Conservation (phyloP, 2,329 filamentous ascomycete genomes). For the Aspergillus uvarum region DNA sequence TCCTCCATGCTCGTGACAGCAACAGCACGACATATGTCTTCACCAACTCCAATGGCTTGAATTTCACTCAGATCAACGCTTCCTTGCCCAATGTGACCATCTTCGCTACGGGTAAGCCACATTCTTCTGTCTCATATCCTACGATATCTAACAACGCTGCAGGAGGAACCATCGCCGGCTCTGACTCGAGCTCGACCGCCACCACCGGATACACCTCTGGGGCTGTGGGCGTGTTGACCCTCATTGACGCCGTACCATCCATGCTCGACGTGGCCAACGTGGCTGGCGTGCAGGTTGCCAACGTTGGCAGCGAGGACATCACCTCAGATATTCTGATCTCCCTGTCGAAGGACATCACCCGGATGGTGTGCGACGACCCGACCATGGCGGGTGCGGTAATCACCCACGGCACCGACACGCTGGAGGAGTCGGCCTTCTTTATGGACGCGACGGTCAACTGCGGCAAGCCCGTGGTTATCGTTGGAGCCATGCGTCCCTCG, state of each 20-base stretch:
- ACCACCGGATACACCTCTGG: slow-evolving; percentile 29
- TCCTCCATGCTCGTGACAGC: slow-evolving; percentile 19
- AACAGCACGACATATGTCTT: slow-evolving; percentile 21
- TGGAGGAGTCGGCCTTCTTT: slow-evolving; percentile 66
- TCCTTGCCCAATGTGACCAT: slow-evolving; percentile 29
- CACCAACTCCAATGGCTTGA: slow-evolving; percentile 28
- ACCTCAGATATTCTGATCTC: slow-evolving; percentile 25
- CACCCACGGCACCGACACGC: slow-evolving; percentile 65
- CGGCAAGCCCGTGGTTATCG: slow-evolving; percentile 60
- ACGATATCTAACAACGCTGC: neutral
- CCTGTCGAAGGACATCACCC: slow-evolving; percentile 22
- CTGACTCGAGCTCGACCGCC: slow-evolving; percentile 25
- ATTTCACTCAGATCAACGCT: slow-evolving; percentile 28
- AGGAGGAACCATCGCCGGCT: slow-evolving; percentile 30
- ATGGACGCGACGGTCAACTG: slow-evolving; percentile 58
- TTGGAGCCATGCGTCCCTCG: slow-evolving; percentile 63
- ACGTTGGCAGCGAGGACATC: slow-evolving; percentile 29
- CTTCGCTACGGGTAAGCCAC: slow-evolving; percentile 22
- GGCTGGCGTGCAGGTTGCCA: slow-evolving; percentile 28
- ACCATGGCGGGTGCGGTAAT: slow-evolving; percentile 39
- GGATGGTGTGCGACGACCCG: slow-evolving; percentile 24
- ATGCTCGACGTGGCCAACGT: slow-evolving; percentile 30
- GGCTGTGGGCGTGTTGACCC: slow-evolving; percentile 23
- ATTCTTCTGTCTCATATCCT: too few relatives aligned
- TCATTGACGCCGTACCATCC: slow-evolving; percentile 28